Evolutionary conservation across 768 basidiomycete genomes (phyloP).

Genomic region (Sporobolomyces pararoseus): DNA sequence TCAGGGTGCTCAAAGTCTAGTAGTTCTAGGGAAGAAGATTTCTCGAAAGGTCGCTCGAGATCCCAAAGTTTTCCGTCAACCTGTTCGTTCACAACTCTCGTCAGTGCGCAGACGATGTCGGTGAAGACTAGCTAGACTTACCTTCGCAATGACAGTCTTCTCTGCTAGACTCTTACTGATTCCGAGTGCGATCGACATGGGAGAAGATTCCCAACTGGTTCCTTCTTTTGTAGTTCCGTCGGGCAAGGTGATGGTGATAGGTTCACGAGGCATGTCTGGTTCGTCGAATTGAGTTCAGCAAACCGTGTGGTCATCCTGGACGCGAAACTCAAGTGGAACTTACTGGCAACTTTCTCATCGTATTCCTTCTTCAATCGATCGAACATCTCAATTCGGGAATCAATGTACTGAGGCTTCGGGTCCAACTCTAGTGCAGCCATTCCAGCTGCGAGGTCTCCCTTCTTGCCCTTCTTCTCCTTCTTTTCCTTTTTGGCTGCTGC

Average conservation of each 20-base stretch:
- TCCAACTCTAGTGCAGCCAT: constrained; percentile 42
- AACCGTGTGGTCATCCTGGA: too few species aligned
- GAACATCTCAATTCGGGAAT: constrained; percentile 83
- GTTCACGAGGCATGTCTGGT: constrained; percentile 63
- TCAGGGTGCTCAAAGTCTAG: constrained; percentile 90
- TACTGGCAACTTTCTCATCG: constrained; percentile 73
- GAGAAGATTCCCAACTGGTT: constrained; percentile 89
- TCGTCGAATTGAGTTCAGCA: neutral
- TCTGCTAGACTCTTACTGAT: constrained; percentile 84
- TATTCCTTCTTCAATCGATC: constrained; percentile 79
- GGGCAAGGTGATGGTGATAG: constrained; percentile 76
- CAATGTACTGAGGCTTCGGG: constrained; percentile 80
- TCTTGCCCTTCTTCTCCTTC: constrained; percentile 49
- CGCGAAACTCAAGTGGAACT: constrained; percentile 39
- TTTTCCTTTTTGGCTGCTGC: constrained; percentile 31
- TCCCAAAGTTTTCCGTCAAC: constrained; percentile 89
- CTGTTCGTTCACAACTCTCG: constrained; percentile 49
- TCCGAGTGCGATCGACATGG: constrained; percentile 82
- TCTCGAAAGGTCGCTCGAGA: constrained; percentile 88
- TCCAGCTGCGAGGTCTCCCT: constrained; percentile 40
- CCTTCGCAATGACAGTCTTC: constrained; percentile 87
- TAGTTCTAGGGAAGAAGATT: constrained; percentile 70
- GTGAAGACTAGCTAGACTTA: constrained; percentile 47
- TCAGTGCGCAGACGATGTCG: too few species aligned
- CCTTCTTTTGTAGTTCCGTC: constrained; percentile 81